These are phyloP conservation scores for Talaromyces rugulosus DNA, from an alignment of 2,329 filamentous ascomycete species.

Conservation along the genomic window DNA sequence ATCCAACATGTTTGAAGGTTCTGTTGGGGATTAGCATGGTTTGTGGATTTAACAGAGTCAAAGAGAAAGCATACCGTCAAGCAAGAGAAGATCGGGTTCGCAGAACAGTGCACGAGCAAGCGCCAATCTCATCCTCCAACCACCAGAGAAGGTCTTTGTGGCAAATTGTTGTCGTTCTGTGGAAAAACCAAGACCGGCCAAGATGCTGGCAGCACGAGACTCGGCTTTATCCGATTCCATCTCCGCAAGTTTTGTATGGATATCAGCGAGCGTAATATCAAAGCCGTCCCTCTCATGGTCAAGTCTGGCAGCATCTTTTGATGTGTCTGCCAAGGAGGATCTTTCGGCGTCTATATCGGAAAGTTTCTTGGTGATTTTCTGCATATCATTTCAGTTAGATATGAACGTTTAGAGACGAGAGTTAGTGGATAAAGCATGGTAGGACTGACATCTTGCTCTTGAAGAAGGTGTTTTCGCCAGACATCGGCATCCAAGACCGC, in stretches of 20 bases:
- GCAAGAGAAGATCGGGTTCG: constrained; percentile 89
- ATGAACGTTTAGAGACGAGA: no score
- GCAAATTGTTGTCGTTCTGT: constrained; percentile 84
- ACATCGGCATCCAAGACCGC: constrained; percentile 96
- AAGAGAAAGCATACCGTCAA: constrained; percentile 59
- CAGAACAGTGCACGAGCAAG: constrained; percentile 94
- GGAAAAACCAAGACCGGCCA: constrained; percentile 96
- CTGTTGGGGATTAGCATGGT: constrained; percentile 36
- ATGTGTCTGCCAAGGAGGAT: constrained; percentile 80
- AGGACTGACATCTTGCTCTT: constrained; percentile 71
- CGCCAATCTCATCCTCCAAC: constrained; percentile 98
- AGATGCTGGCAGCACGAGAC: constrained; percentile 87
- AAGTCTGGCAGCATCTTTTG: constrained; percentile 76
- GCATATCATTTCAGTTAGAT: constrained; percentile 10
- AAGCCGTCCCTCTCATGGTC: constrained; percentile 86
- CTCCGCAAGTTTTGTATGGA: constrained; percentile 86
- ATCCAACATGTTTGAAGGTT: constrained; percentile 99
- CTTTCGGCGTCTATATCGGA: constrained; percentile 73
- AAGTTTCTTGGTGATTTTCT: constrained; percentile 74
- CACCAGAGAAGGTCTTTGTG: constrained; percentile 97
- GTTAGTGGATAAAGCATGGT: background rate
- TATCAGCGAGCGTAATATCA: constrained; percentile 84
- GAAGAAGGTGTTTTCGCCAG: constrained; percentile 92
- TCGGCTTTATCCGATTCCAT: constrained; percentile 99
- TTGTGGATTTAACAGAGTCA: background rate